Conservation (phyloP, 352 stramenopile species). For the Pythium rishiriense region DNA sequence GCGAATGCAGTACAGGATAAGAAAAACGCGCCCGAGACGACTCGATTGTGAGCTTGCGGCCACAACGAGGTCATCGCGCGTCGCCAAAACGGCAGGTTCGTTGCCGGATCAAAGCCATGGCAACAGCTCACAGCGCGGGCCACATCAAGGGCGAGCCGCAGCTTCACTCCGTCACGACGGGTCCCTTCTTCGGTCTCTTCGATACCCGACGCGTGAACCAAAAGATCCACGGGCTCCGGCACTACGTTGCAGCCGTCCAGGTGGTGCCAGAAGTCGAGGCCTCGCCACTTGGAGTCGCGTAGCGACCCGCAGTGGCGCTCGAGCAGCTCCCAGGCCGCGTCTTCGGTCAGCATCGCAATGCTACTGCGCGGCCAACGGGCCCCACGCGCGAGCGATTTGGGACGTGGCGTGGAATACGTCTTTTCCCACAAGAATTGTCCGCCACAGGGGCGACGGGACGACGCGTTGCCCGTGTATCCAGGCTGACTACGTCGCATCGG, state of each 20-base stretch:
- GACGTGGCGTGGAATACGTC: too few species aligned
- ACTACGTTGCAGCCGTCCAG: neutral
- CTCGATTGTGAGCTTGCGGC: too few species aligned
- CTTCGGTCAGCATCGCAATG: neutral
- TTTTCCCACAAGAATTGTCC: too few species aligned
- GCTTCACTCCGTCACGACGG: neutral
- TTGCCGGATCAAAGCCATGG: slow-evolving; percentile 1
- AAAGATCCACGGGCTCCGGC: neutral
- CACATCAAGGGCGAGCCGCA: neutral
- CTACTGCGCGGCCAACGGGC: too few species aligned
- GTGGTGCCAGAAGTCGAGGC: neutral
- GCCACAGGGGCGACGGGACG: too few species aligned
- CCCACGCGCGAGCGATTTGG: too few species aligned
- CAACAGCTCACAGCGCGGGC: slow-evolving; percentile 7
- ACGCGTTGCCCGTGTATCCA: too few species aligned
- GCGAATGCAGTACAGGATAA: neutral
- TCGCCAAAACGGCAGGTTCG: neutral
- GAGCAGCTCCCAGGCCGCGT: neutral
- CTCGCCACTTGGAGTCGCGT: neutral
- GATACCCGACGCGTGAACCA: neutral
- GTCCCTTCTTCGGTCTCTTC: neutral
- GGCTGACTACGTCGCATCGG: too few species aligned
- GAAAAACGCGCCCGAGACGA: too few species aligned
- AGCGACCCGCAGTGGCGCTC: neutral
- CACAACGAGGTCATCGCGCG: neutral